Evolutionary conservation across 1,284 basidiomycete species (phyloP).

Genomic region (Boletellus sp.): DNA sequence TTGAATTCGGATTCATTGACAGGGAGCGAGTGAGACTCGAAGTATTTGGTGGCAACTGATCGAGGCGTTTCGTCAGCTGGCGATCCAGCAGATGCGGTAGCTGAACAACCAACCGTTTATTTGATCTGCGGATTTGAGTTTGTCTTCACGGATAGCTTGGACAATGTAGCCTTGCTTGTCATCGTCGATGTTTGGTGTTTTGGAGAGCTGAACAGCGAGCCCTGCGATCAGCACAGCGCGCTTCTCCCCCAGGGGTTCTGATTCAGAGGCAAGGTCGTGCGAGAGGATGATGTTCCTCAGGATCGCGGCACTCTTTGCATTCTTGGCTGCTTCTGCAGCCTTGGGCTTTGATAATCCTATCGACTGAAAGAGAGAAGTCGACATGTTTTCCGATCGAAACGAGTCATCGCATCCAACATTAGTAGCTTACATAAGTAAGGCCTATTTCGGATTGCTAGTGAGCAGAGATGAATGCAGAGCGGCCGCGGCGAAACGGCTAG

Average conservation of each 20-base stretch:
- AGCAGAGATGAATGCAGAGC: too few relatives aligned
- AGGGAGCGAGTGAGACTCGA: slow-evolving; percentile 59
- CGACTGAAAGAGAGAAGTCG: slow-evolving; percentile 67
- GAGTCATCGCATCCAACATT: too few relatives aligned
- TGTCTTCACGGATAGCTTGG: slow-evolving; percentile 64
- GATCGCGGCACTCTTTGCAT: slow-evolving; percentile 66
- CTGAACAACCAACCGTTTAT: slow-evolving; percentile 62
- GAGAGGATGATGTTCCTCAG: slow-evolving; percentile 71
- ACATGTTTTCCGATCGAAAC: slow-evolving; percentile 10
- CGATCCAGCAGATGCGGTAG: background rate
- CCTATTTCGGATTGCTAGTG: too few relatives aligned
- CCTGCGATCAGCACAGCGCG: slow-evolving; percentile 72
- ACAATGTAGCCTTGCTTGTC: slow-evolving; percentile 69
- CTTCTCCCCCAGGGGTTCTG: slow-evolving; percentile 67
- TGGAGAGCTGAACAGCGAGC: slow-evolving; percentile 63
- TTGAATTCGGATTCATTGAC: slow-evolving; percentile 78
- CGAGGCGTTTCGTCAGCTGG: slow-evolving; percentile 1
- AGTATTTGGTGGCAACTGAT: slow-evolving; percentile 77
- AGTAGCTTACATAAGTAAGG: too few relatives aligned
- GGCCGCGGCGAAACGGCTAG: too few relatives aligned
- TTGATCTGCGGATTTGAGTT: slow-evolving; percentile 83
- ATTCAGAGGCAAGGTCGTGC: slow-evolving; percentile 44
- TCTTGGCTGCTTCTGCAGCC: slow-evolving; percentile 81
- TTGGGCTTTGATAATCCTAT: slow-evolving; percentile 79
- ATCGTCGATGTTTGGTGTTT: slow-evolving; percentile 44